Base-by-base conservation (phyloP, 805 yeast genomes). In the Saccharomycopsis fermentans region DNA sequence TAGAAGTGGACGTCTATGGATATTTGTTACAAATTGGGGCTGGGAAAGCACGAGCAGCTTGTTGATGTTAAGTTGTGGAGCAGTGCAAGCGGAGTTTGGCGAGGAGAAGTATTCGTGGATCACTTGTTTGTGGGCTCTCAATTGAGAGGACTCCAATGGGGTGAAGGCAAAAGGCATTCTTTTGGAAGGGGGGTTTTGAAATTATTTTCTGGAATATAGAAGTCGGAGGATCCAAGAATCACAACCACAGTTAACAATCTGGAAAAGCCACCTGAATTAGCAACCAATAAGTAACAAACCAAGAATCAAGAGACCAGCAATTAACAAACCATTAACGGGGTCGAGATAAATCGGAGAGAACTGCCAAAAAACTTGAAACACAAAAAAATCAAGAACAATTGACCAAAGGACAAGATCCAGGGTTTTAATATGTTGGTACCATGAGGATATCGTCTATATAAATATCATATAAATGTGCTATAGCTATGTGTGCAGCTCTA, bases 21-120 rank as follows among this genome's bases (percentile, higher is more conserved):
- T 72, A 67, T 78, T 73, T 47, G 79, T 76, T 73, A 87, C 27
- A 29, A 43, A 43, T n/a, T 43, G 50, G 6, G 50, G 50, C 50
- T 43, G 50, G 3, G 50, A 43, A 8, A 43, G 50, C 3, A 43
- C 14, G 29, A 43, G 50, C 27, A 11, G 50, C n/a, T 21, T 43
- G 81, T 67, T 90, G 96, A 11, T 97, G 97, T 72, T 94, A 98
- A 62, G 87, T 59, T 81, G 84, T 65, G 90, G 87, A 71, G 90
- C 75, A 69, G 80, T 69, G 62, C 83, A 32, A 65, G 68, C 80
- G 77, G 14, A 91, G 86, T 60, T 73, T 76, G 51, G 55, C 34
- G 39, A 21, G 34, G 16, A 40, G 16, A 26, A 75, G 65, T 83
- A 83, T 63, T 82, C 87, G n/a, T 72, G 70, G 17, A 82, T 64